Conservation (phyloP, 2,329 filamentous ascomycete genomes). For the Pseudocercospora pini-densiflorae region DNA sequence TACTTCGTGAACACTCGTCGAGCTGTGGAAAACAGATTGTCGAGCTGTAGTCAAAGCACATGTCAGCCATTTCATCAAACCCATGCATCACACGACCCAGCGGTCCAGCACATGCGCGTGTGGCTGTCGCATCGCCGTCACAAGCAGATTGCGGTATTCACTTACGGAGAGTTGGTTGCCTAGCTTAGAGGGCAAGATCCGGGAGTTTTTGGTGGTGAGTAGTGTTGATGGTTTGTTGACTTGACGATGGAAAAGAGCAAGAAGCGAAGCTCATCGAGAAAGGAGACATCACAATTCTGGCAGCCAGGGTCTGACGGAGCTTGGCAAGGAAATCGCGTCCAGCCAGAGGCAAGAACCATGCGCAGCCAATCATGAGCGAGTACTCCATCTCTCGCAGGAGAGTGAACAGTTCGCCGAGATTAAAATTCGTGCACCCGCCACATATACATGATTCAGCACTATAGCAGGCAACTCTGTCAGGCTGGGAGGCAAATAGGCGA, state of each 20-base stretch:
- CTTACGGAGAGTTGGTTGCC: slow-evolving; percentile 52
- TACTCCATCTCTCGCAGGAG: background rate
- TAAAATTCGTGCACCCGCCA: slow-evolving; percentile 2
- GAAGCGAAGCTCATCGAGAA: slow-evolving; percentile 19
- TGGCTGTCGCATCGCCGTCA: slow-evolving; percentile 5
- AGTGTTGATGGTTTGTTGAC: slow-evolving; percentile 24
- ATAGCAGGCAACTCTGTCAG: background rate
- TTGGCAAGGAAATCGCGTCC: slow-evolving; percentile 3
- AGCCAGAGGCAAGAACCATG: slow-evolving; percentile 1
- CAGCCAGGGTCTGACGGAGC: background rate
- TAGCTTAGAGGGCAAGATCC: slow-evolving; percentile 52
- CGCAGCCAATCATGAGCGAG: slow-evolving; percentile 3
- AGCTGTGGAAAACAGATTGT: slow-evolving; percentile 54
- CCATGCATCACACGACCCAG: slow-evolving; percentile 3
- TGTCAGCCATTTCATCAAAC: slow-evolving; percentile 18
- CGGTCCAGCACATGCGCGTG: slow-evolving; percentile 7
- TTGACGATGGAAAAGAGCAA: slow-evolving; percentile 34
- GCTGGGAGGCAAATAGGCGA: background rate
- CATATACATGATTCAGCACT: slow-evolving; percentile 1
- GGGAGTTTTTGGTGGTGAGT: slow-evolving; percentile 28
- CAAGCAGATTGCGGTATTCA: slow-evolving; percentile 8
- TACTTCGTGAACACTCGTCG: slow-evolving; percentile 30
- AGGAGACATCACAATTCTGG: slow-evolving; percentile 15
- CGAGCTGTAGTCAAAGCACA: slow-evolving; percentile 43
- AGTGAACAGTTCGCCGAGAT: background rate